phyloP scores from a whole-genome alignment of 176 grass and related monocot species.

The Tillandsia fasciculata region DNA sequence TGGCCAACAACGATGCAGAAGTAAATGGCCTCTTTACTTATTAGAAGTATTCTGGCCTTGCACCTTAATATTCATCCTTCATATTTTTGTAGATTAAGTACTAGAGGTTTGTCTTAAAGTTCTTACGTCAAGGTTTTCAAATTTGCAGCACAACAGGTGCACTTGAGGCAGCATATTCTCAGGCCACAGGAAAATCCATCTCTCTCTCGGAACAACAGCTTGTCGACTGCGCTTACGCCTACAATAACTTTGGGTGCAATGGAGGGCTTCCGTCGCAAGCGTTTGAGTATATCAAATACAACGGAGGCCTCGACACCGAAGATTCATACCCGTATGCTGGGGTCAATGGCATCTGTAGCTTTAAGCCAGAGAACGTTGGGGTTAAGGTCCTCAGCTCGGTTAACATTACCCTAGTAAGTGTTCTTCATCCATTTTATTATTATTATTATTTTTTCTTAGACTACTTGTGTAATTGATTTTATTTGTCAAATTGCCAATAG shows the following conservation, averaged over 20 bases:
- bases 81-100: neutral
- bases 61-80: no score
- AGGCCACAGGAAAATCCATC: conserved; percentile 59
- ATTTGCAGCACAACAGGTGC: conserved; percentile 84
- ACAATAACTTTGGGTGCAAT: conserved; percentile 87
- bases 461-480: conserved; percentile 4
- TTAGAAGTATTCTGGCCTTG: no score
- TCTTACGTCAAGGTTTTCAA: conserved; percentile 17
- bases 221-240: conserved; percentile 60
- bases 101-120: neutral
- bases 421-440: neutral
- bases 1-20: no score
- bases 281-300: conserved; percentile 93
- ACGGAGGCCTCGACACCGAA: conserved; percentile 86
- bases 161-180: conserved; percentile 92
- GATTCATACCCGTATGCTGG: conserved; percentile 87
- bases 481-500: conserved; percentile 32
- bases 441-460: neutral
- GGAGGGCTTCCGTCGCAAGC: conserved; percentile 94
- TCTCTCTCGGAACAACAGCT: conserved; percentile 98
- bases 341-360: conserved; percentile 69
- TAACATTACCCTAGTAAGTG: conserved; percentile 84
- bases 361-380: conserved; percentile 39
- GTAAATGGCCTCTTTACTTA: no score
- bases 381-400: conserved; percentile 65